A percentile compares a stretch with the other conserved stretches of the same genome.
Evolutionary conservation across 2,329 filamentous ascomycete species (phyloP).

Genomic region (Aphanoascus verrucosus): DNA sequence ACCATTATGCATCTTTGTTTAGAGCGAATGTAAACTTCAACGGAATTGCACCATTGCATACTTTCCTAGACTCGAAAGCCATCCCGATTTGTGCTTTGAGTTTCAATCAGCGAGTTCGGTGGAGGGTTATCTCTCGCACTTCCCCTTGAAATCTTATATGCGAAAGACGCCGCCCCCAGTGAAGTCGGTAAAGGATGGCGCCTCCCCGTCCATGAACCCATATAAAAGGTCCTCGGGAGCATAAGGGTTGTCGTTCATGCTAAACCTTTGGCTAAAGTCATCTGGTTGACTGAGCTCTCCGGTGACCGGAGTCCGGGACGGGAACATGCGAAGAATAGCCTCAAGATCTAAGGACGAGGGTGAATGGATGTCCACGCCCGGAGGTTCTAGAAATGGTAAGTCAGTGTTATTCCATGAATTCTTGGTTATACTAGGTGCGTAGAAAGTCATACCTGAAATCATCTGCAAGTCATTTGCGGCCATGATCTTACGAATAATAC

Average conservation of each 20-base stretch:
- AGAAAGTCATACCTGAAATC: conserved; percentile 12
- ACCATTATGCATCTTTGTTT: not conserved
- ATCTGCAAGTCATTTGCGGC: conserved; percentile 15
- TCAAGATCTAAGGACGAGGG: conserved; percentile 16
- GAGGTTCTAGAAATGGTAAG: conserved; percentile 5
- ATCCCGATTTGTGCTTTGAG: too few species aligned
- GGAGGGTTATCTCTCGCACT: not conserved
- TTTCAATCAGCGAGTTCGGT: not conserved
- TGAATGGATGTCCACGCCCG: conserved; percentile 13
- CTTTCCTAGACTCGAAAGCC: too few species aligned
- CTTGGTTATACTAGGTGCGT: not conserved
- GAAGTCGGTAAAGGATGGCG: conserved; percentile 14
- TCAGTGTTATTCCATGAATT: not conserved
- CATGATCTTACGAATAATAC: conserved; percentile 18
- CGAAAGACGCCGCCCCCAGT: conserved; percentile 12
- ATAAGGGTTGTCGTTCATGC: conserved; percentile 10
- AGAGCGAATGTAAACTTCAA: not conserved
- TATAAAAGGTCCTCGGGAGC: conserved; percentile 16
- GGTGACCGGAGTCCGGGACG: conserved; percentile 12
- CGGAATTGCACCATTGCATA: not conserved
- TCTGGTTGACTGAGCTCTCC: conserved; percentile 10
- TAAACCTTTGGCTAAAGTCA: conserved; percentile 10
- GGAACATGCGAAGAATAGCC: conserved; percentile 18
- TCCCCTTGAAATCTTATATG: conserved; percentile 3
- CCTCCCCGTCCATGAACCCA: conserved; percentile 17